A percentile compares a stretch with the other conserved stretches of the same genome.
These are phyloP conservation scores for Fraxinus velutina DNA, from an alignment of 305 asterid species.

Conservation along the genomic window DNA sequence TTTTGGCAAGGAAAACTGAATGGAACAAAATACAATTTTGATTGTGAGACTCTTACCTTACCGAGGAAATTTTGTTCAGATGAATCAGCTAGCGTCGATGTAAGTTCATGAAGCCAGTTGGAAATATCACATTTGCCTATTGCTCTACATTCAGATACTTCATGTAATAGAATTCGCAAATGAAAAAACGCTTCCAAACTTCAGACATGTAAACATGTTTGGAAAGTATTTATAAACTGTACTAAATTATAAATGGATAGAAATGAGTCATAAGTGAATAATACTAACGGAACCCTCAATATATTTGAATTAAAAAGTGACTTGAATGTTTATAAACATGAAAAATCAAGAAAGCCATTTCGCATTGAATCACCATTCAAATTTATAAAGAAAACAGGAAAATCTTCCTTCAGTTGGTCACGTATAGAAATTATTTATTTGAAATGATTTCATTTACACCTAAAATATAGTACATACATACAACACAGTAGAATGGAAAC, in stretches of 20 bases:
- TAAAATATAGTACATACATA: neutral
- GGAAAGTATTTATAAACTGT: neutral
- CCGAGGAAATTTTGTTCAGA: too few species aligned
- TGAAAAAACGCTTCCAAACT: neutral
- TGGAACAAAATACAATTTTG: too few species aligned
- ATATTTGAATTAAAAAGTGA: neutral
- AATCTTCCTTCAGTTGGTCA: neutral
- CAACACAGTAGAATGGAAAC: neutral
- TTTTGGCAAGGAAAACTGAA: too few species aligned
- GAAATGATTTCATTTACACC: neutral
- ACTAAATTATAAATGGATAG: too few species aligned
- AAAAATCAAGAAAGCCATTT: neutral
- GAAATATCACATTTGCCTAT: too few species aligned
- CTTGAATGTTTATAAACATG: too few species aligned
- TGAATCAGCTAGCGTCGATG: too few species aligned
- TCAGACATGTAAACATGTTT: neutral
- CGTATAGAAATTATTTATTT: neutral
- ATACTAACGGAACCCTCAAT: neutral
- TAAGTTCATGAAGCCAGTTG: too few species aligned
- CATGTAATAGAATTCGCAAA: neutral
- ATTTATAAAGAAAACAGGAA: neutral
- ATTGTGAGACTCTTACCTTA: too few species aligned
- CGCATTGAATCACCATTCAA: neutral
- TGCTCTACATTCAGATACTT: neutral
- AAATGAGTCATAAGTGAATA: neutral